A percentile compares a stretch with the other conserved stretches of the same genome.
These are phyloP conservation scores for Venustampulla echinocandica DNA, from an alignment of 495 filamentous ascomycete species.

Conservation along the genomic window DNA sequence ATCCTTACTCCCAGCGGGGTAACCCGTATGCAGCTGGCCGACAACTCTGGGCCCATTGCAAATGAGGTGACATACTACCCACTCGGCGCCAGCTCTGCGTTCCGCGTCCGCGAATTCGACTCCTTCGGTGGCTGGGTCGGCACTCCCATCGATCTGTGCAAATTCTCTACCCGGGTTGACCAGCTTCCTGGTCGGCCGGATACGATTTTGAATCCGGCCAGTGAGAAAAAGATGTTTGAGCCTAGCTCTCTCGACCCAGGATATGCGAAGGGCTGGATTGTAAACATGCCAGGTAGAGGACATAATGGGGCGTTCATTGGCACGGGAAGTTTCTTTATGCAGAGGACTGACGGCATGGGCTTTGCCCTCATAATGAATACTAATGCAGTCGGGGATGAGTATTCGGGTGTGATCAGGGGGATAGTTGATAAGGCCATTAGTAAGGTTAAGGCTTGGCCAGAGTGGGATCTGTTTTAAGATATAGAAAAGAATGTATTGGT, in stretches of 20 bases:
- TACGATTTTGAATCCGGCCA: background rate
- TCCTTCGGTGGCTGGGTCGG: slow-evolving; percentile 7
- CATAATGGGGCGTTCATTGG: background rate
- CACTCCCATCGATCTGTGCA: slow-evolving; percentile 1
- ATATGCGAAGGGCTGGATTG: background rate
- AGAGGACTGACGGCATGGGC: background rate
- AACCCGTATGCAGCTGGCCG: slow-evolving; percentile 5
- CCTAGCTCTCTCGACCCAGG: background rate
- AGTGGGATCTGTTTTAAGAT: background rate
- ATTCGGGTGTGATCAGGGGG: background rate
- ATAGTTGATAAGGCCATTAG: background rate
- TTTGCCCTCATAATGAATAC: slow-evolving; percentile 1
- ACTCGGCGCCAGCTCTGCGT: background rate
- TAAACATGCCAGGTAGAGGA: background rate
- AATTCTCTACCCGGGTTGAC: background rate
- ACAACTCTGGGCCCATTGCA: background rate
- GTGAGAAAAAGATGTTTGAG: background rate
- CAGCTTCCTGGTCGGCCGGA: background rate
- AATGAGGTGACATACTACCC: slow-evolving; percentile 11
- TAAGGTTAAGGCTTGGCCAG: background rate
- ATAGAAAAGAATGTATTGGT: too few relatives aligned
- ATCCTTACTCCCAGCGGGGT: background rate
- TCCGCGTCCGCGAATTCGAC: slow-evolving; percentile 7
- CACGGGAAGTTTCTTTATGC: background rate
- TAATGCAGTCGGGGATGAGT: slow-evolving; percentile 1